Base-by-base conservation (phyloP, 495 filamentous ascomycete genomes). In the Neurospora intermedia region DNA sequence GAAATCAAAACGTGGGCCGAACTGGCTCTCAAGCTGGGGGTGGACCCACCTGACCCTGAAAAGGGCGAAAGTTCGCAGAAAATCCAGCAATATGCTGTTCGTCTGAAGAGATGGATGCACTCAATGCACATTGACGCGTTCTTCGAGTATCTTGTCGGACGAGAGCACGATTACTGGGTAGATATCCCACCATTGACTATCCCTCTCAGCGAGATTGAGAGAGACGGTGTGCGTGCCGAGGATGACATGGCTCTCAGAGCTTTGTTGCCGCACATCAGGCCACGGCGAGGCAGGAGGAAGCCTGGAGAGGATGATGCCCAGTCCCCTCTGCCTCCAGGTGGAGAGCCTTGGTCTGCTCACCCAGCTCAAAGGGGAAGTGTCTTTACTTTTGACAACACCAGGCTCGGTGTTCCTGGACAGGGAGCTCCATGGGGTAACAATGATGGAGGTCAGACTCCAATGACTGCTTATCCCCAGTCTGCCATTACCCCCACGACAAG, bases 101-200 rank as follows among this genome's bases (percentile, higher is more conserved):
- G 96, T 70, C 83, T 98, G 59, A 98, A 97, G 92, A 89, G 96
- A 73, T 99, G 96, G 96, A 96, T 99, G 93, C 93, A 93, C 78
- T 95, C 96, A 1, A 97, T 97, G 93, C 96, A 98, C 79, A 88
- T 99, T 27, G 94, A 98, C 85, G 92, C 94, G 20, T 99, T 98
- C 79, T 98, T 98, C 80, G 94, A 97, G 77, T 98, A 93, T 79
- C 88, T 96, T 13, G 85, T 94, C 43, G 89, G 90, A 43, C 94
- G 95, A 71, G 85, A 87, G 18, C 94, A 97, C 81, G 75, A 86
- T 0, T 99, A 99, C 80, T 97, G 91, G 83, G 92, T 89, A 23
- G 89, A 97, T 71, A 88, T 97, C 11, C 96, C 96, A 5, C 84
- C 87, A 69, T 86, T 88, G 69, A 85, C 90, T 7, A 87, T 89